Evolutionary conservation across 1,139 yeast genomes (phyloP).

Genomic region (Candida glucosophila): DNA sequence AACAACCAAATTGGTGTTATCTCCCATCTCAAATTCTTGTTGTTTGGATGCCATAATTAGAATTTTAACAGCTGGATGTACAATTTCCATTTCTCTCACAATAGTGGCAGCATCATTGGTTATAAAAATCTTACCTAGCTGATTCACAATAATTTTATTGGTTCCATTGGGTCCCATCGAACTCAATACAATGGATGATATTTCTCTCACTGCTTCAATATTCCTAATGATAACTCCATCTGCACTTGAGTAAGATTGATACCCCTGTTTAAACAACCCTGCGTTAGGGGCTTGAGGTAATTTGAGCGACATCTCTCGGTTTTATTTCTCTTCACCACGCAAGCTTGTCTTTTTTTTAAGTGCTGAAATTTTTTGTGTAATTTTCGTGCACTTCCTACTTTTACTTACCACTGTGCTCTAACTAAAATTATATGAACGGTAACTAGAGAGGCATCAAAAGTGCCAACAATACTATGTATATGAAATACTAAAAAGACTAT

Average conservation of each 20-base stretch:
- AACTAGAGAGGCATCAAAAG: no score
- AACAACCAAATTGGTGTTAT: constrained; percentile 39
- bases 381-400: no score
- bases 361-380: no score
- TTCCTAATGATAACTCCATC: constrained; percentile 94
- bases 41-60: constrained; percentile 95
- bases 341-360: no score
- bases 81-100: constrained; percentile 85
- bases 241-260: constrained; percentile 75
- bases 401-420: no score
- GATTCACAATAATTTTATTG: constrained; percentile 87
- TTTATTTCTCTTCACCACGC: neutral
- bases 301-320: constrained; percentile 65
- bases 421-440: no score
- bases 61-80: constrained; percentile 95
- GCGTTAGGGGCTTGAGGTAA: constrained; percentile 91
- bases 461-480: no score
- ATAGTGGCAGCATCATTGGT: constrained; percentile 98
- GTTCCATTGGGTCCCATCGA: constrained; percentile 98
- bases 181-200: constrained; percentile 83
- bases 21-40: constrained; percentile 78
- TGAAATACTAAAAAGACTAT: no score
- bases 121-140: constrained; percentile 71
- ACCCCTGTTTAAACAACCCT: constrained; percentile 95
- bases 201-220: constrained; percentile 90